A percentile compares a stretch with the other conserved stretches of the same genome.
Conservation (phyloP, 371 early-diverging fungal species). For the Phascolomyces articulosus region DNA sequence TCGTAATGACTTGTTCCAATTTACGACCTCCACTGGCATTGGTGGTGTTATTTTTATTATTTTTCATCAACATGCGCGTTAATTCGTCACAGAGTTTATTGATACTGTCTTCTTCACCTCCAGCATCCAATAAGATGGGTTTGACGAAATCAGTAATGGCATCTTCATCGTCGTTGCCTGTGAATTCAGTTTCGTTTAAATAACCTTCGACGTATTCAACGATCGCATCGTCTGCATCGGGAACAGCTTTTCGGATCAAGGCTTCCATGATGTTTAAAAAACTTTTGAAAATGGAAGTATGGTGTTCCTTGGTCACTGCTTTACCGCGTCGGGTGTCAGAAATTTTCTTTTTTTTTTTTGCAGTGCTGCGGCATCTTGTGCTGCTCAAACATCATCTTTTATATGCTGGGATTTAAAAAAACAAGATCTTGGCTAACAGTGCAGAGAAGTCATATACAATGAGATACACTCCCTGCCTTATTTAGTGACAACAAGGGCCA, state of each 20-base stretch:
- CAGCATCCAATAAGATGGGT: constrained; percentile 85
- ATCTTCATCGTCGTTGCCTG: constrained; percentile 69
- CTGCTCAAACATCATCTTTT: too few relatives aligned
- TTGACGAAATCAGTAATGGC: constrained; percentile 83
- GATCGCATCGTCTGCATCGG: constrained; percentile 78
- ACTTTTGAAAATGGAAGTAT: neutral
- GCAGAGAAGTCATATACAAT: too few relatives aligned
- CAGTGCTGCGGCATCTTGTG: too few relatives aligned
- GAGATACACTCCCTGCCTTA: too few relatives aligned
- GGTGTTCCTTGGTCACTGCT: neutral
- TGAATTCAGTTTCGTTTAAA: constrained; percentile 70
- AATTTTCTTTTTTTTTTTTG: too few relatives aligned
- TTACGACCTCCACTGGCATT: constrained; percentile 22
- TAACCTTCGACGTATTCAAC: constrained; percentile 84
- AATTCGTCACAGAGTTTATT: constrained; percentile 67
- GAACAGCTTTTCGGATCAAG: constrained; percentile 67
- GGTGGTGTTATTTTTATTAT: constrained; percentile 15
- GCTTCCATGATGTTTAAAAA: neutral
- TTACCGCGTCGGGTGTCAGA: neutral
- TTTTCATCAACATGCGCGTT: constrained; percentile 52
- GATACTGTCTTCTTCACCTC: constrained; percentile 65
- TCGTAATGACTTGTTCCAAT: constrained; percentile 63
- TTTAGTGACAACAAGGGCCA: too few relatives aligned
- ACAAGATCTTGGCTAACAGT: too few relatives aligned
- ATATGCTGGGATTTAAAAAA: too few relatives aligned